Base-by-base conservation (phyloP, 805 yeast species). In the Candida qinlingensis region DNA sequence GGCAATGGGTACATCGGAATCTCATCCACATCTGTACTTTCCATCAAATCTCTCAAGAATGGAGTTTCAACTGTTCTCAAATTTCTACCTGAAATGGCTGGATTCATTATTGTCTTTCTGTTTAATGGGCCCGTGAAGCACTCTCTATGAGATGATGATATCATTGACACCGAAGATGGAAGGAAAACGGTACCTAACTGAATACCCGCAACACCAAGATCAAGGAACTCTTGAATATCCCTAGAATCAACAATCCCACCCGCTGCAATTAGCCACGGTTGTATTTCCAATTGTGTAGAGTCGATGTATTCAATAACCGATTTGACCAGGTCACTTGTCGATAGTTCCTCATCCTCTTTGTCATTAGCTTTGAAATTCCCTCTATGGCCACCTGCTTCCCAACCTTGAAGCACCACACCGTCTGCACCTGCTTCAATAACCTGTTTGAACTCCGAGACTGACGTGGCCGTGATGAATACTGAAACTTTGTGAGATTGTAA, bases 321-420 rank as follows among this genome's bases (percentile, higher is more conserved):
- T 5, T 53, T 45, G 31, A 62, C 54, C 34, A 68, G 50, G 5
- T 56, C 65, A 33, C 44, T 40, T 0, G 81, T 74, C 7, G 69
- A 59, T 41, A 73, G 60, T 30, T 67, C 63, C 25, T 51, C 52
- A 47, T 66, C 65, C 8, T 53, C 50, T 31, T 63, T 64, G 50
- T 72, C 77, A 27, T 62, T 59, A 5, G 54, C 52, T 7, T 38
- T 54, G 45, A 72, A 75, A 52, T 69, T 73, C 3, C 85, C 85
- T 13, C 86, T 63, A 57, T 81, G 86, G 0, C 86, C 86, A 27
- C 86, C 86, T 4, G 86, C 86, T 54, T 80, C 85, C 59, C 67
- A 68, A 0, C 85, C 85, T 59, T 81, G 87, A 28, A 72, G 67
- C 7, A 75, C 65, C 4, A 80, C 60, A 2, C 76, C 83, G 58